phyloP scores from a whole-genome alignment of 2,329 filamentous ascomycete genomes.

The Fusarium beomiforme region DNA sequence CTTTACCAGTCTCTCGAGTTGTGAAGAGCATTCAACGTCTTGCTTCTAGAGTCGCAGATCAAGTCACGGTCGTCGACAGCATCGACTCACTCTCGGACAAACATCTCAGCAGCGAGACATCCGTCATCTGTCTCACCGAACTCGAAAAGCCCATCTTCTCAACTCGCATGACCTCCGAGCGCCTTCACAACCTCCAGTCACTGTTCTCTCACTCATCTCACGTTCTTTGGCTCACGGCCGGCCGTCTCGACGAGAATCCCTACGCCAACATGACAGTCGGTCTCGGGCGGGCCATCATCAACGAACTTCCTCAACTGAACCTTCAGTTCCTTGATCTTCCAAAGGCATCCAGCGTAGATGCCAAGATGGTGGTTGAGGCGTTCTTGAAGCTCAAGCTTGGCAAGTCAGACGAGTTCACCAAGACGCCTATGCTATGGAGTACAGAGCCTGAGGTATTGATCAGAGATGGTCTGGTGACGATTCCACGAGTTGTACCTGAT shows the following conservation, averaged over 20 bases:
- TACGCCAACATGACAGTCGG: conserved; percentile 1
- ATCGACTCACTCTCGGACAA: neutral
- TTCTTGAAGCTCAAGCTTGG: conserved; percentile 1
- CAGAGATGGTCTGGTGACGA: neutral
- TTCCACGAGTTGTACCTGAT: neutral
- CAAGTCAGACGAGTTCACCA: neutral
- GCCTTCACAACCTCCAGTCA: neutral
- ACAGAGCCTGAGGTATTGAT: neutral
- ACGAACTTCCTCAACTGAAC: neutral
- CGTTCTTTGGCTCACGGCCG: neutral
- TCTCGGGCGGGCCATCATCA: neutral
- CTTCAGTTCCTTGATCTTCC: neutral
- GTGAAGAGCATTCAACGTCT: neutral
- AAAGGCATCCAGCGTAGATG: neutral
- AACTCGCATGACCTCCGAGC: neutral
- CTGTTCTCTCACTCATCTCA: neutral
- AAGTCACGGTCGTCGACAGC: neutral
- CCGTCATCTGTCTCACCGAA: neutral
- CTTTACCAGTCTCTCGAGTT: neutral
- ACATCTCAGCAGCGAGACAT: neutral
- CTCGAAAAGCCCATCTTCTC: neutral
- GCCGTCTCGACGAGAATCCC: neutral
- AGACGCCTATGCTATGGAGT: neutral
- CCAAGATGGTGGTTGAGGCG: neutral
- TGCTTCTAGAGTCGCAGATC: neutral